A percentile compares a stretch with the other conserved stretches of the same genome.
These are phyloP conservation scores for Hypoxylon fuscum DNA, from an alignment of 495 filamentous ascomycete species.

Conservation along the genomic window DNA sequence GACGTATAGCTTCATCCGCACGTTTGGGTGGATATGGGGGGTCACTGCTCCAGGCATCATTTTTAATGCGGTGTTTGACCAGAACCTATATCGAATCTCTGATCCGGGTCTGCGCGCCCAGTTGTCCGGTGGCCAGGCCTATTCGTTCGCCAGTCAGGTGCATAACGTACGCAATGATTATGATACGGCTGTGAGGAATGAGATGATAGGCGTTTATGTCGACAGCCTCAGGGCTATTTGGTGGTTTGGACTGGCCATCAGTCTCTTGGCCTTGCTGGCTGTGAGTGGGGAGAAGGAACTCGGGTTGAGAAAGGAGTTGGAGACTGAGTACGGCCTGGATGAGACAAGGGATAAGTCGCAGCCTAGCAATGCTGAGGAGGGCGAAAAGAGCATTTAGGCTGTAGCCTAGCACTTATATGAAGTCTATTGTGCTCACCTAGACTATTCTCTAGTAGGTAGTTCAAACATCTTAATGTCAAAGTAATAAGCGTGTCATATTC, in stretches of 20 bases:
- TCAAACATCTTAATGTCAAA: too few relatives aligned
- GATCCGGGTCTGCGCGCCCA: constrained; percentile 3
- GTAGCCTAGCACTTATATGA: too few relatives aligned
- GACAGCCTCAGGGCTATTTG: constrained; percentile 34
- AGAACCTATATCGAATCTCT: constrained; percentile 30
- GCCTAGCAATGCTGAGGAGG: too few relatives aligned
- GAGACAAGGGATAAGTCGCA: too few relatives aligned
- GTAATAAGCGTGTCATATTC: too few relatives aligned
- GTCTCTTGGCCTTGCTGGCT: constrained; percentile 23
- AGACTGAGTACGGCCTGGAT: constrained; percentile 43
- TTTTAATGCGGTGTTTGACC: constrained; percentile 15
- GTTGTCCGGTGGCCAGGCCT: constrained; percentile 14
- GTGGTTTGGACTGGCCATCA: constrained; percentile 35
- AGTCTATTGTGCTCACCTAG: too few relatives aligned
- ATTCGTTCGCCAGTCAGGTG: constrained; percentile 5
- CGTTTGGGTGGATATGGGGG: constrained; percentile 56
- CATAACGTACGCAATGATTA: neutral
- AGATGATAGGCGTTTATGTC: constrained; percentile 36
- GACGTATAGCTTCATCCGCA: constrained; percentile 50
- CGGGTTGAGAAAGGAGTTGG: constrained; percentile 33
- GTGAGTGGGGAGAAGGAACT: constrained; percentile 38
- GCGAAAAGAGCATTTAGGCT: too few relatives aligned
- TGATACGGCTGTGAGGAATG: constrained; percentile 1
- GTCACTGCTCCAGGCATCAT: constrained; percentile 31
- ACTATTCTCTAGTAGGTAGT: too few relatives aligned